Percentiles rank a stretch among this genome's conserved stretches.
Evolutionary conservation across 129 eudicot genomes (phyloP).

Genomic region (Logfia minima): DNA sequence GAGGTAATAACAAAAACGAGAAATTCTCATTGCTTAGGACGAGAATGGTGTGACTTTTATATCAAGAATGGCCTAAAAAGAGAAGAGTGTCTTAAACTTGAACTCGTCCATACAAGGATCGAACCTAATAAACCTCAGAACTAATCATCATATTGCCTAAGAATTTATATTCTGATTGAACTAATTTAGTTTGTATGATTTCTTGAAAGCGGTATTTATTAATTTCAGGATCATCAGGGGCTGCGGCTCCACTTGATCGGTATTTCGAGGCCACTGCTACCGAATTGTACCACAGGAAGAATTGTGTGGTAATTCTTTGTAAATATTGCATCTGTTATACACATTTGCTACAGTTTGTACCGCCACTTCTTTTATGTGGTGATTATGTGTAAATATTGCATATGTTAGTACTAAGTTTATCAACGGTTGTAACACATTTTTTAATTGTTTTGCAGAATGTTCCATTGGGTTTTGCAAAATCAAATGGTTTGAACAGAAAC

Average conservation of each 20-base stretch:
- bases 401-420: background rate
- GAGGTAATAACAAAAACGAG: background rate
- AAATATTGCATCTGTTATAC: background rate
- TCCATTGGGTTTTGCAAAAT: conserved; percentile 29
- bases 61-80: background rate
- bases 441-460: conserved; percentile 24
- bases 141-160: background rate
- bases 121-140: background rate
- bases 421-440: background rate
- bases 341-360: background rate
- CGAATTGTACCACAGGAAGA: background rate
- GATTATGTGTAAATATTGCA: too few relatives aligned
- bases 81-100: too few relatives aligned
- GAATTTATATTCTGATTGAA: background rate
- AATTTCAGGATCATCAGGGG: background rate
- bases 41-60: background rate
- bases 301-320: conserved; percentile 16
- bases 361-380: background rate
- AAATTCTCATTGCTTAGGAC: background rate
- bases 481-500: conserved; percentile 12
- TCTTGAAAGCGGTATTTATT: background rate
- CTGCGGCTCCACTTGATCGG: background rate
- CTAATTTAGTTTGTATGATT: conserved; percentile 2
- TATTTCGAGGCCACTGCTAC: conserved; percentile 23
- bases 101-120: background rate